Evolutionary conservation across 352 stramenopile species (phyloP), one percentile per base, ranked within the genome.

Genomic region (Peronospora tabacina): DNA sequence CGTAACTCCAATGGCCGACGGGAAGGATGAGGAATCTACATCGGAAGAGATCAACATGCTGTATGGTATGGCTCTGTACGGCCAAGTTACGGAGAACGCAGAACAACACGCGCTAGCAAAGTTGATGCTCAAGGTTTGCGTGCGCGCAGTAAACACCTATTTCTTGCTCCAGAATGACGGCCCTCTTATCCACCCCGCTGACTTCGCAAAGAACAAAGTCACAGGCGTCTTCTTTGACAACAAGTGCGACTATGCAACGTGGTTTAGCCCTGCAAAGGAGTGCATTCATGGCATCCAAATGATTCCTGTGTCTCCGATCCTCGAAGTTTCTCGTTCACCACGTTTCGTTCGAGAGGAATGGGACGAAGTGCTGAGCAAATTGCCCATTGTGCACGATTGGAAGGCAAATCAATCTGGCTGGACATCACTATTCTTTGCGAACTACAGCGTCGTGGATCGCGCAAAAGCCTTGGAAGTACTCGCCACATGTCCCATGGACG

Each of bases 251-350:
- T 87, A 85, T 56, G 51, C 75, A 10, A 87, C 75, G 33, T 87
- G 75, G 75, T 87, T 87, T 55, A 85, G 71, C 29, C 66, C 75
- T 5, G 74, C 81, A 43, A 80, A 81, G 55, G 67, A 85, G 24
- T 87, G 75, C 55, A 87, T 87, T 39, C 75, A 87, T 56, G 75
- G 75, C 43, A 87, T 87, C 47, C 75, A 87, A 63, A 87, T 87
- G 75, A 58, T 87, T 5, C 75, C 75, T 0, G 61, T 87, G 20
- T 82, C 74, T 28, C 71, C 75, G 6, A 72, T 84, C 41, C 56
- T 72, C 12, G 59, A 70, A 41, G 55, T 66, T 12, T 66, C 75
- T 1, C 71, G 75, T 29, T 46, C 64, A 11, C 5, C 7, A 15
- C 28, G 38, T 16, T 87, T 87, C 39, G 62, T 87, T 10, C 52